Evolutionary conservation across 257 asterid species (phyloP).

Genomic region (Jaltomata sinuosa): DNA sequence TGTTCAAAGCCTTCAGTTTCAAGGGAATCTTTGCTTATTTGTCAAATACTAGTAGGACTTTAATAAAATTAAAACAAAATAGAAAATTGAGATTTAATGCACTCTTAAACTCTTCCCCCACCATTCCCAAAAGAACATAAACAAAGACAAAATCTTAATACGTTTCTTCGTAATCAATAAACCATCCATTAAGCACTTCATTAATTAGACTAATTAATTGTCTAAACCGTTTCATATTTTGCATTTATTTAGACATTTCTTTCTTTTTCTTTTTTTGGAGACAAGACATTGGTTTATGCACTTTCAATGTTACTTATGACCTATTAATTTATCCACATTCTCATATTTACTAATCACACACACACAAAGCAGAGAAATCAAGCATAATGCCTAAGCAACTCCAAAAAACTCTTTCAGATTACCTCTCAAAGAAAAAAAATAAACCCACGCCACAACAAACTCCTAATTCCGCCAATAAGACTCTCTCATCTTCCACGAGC

Average conservation of each 20-base stretch:
- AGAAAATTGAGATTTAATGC: background rate
- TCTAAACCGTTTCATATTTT: background rate
- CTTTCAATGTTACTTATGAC: background rate
- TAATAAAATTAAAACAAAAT: background rate
- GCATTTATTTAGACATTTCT: background rate
- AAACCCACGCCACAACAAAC: slow-evolving; percentile 17
- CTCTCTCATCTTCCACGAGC: slow-evolving; percentile 17
- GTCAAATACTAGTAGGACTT: background rate
- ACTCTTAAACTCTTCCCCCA: background rate
- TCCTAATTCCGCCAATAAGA: slow-evolving; percentile 5
- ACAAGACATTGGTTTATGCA: background rate
- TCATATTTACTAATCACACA: background rate
- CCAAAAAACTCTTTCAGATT: slow-evolving; percentile 43
- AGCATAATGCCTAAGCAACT: slow-evolving; percentile 40
- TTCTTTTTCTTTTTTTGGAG: background rate
- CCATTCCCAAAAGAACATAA: background rate
- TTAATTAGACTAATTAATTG: background rate
- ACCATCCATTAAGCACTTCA: background rate
- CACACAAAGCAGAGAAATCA: background rate
- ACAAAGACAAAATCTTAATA: background rate
- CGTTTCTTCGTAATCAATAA: background rate
- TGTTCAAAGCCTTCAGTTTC: background rate
- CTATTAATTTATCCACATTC: background rate
- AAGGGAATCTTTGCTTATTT: background rate
- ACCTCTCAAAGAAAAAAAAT: slow-evolving; percentile 40